phyloP scores from a whole-genome alignment of 495 filamentous ascomycete species.

The Hypoxylon cercidicola region DNA sequence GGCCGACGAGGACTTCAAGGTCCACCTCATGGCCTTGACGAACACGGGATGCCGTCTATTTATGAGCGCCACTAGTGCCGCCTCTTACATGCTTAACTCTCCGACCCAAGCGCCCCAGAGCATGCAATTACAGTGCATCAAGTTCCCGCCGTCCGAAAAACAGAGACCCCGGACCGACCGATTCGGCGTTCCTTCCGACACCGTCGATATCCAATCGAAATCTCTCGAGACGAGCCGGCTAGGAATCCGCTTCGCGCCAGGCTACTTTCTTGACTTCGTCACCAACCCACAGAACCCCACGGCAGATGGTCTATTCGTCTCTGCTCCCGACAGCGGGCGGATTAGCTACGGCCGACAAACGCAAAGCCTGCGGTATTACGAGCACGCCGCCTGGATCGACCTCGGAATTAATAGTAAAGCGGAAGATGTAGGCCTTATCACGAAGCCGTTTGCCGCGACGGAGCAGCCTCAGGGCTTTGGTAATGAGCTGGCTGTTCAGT shows the following conservation, averaged over 20 bases:
- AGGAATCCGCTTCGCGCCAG: slow-evolving; percentile 80
- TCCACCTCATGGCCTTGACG: slow-evolving; percentile 91
- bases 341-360: slow-evolving; percentile 68
- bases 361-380: slow-evolving; percentile 64
- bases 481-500: slow-evolving; percentile 95
- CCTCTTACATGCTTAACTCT: slow-evolving; percentile 70
- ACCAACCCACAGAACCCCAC: slow-evolving; percentile 58
- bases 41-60: slow-evolving; percentile 91
- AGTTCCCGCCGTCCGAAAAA: slow-evolving; percentile 76
- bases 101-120: slow-evolving; percentile 80
- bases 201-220: slow-evolving; percentile 55
- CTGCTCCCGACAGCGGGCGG: slow-evolving; percentile 84
- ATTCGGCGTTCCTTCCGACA: slow-evolving; percentile 43
- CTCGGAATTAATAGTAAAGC: slow-evolving; percentile 67
- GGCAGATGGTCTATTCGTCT: slow-evolving; percentile 79
- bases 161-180: slow-evolving; percentile 34
- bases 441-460: slow-evolving; percentile 72
- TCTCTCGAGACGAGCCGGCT: slow-evolving; percentile 64
- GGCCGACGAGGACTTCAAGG: slow-evolving; percentile 78
- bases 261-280: slow-evolving; percentile 88
- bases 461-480: slow-evolving; percentile 83
- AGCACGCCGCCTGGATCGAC: slow-evolving; percentile 79
- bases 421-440: slow-evolving; percentile 80
- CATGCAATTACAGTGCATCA: slow-evolving; percentile 96
- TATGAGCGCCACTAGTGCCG: slow-evolving; percentile 85